Conservation (phyloP, 495 filamentous ascomycete genomes). For the Aspergillus diversus region DNA sequence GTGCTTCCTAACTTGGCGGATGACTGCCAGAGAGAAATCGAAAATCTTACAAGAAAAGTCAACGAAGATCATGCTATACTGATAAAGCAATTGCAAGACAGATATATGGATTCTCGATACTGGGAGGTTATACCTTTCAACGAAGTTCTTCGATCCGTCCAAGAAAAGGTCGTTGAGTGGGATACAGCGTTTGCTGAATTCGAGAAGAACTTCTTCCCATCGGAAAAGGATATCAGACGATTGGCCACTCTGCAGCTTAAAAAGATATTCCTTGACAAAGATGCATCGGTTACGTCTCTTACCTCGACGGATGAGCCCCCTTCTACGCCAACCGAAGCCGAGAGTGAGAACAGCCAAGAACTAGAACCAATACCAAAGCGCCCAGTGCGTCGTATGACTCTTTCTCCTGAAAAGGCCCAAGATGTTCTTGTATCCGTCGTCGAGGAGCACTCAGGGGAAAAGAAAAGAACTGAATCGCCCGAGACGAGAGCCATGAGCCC, state of each 20-base stretch:
- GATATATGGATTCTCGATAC: conserved; percentile 90
- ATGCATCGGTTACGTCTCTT: conserved; percentile 73
- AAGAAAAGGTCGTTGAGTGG: conserved; percentile 94
- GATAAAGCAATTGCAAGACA: conserved; percentile 77
- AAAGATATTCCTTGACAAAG: conserved; percentile 89
- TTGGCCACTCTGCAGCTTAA: conserved; percentile 89
- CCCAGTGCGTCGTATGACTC: conserved; percentile 51
- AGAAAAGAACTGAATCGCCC: conserved; percentile 29
- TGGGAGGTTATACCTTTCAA: conserved; percentile 97
- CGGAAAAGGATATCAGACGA: conserved; percentile 94
- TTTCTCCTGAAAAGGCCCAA: conserved; percentile 69
- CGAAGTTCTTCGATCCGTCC: conserved; percentile 79
- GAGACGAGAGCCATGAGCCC: conserved; percentile 13
- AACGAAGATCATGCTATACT: conserved; percentile 78
- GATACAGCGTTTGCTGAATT: conserved; percentile 87
- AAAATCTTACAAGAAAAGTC: conserved; percentile 70
- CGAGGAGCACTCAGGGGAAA: conserved; percentile 61
- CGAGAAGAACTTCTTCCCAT: conserved; percentile 91
- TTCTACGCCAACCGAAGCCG: conserved; percentile 45
- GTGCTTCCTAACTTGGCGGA: conserved; percentile 85
- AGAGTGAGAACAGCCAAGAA: conserved; percentile 50
- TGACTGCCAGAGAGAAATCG: conserved; percentile 78
- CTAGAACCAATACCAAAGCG: conserved; percentile 39
- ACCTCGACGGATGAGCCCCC: conserved; percentile 61
- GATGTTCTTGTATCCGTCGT: conserved; percentile 71